Conservation (phyloP, 306 rosid genomes). For the Argentina anserina region DNA sequence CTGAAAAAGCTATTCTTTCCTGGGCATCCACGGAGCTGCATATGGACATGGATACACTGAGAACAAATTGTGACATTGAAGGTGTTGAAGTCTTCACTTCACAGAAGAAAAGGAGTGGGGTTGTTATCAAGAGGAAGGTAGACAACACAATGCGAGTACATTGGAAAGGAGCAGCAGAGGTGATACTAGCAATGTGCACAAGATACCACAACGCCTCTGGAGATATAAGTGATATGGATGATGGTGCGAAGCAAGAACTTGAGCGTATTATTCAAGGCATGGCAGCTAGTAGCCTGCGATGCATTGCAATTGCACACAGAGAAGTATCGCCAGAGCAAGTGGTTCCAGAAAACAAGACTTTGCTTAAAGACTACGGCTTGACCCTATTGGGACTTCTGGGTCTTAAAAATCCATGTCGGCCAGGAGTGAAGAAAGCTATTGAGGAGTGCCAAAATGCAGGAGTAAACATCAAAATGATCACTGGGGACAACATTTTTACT, state of each 20-base stretch:
- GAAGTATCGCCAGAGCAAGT: background rate
- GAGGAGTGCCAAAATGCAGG: constrained; percentile 32
- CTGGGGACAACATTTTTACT: constrained; percentile 35
- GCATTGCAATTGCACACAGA: constrained; percentile 39
- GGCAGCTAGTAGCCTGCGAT: constrained; percentile 34
- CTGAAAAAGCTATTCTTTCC: constrained; percentile 53
- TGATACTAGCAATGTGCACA: constrained; percentile 38
- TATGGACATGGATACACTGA: constrained; percentile 32
- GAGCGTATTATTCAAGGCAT: constrained; percentile 34
- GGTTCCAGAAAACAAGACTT: background rate
- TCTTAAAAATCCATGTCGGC: constrained; percentile 40
- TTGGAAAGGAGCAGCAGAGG: constrained; percentile 57
- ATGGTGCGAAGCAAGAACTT: background rate
- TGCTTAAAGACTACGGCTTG: constrained; percentile 25
- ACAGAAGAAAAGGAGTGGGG: constrained; percentile 36
- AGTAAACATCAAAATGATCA: constrained; percentile 37
- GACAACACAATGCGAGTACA: constrained; percentile 29
- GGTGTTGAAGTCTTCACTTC: constrained; percentile 42
- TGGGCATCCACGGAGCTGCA: constrained; percentile 33
- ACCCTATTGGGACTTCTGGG: constrained; percentile 29
- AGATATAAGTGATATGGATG: constrained; percentile 6
- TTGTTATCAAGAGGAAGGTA: constrained; percentile 19
- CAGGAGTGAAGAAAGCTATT: constrained; percentile 26
- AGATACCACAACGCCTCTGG: constrained; percentile 31
- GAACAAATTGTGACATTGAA: background rate